Base-by-base conservation (phyloP, 257 asterid genomes). In the Solanum etuberosum region DNA sequence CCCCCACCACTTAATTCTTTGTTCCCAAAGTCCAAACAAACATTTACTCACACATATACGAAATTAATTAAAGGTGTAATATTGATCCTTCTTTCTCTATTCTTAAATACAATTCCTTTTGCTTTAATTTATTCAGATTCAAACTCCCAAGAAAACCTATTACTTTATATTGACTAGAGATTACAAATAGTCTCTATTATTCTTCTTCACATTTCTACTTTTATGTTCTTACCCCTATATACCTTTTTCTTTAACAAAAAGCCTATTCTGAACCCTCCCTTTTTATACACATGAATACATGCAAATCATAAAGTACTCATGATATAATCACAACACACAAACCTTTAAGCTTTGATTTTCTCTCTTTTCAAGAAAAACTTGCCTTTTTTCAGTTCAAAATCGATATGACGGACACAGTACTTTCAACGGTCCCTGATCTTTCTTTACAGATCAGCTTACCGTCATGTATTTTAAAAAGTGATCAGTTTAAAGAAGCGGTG, bases 391-490 rank as follows among this genome's bases (percentile, higher is more conserved):
- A 88, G 85, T 89, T 84, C 90, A 83, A 89, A 84, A 87, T 84
- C 84, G 34, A 14, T 43, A 91, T 90, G 94, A 87, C 81, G 61
- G 86, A 61, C 15, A 54, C 37, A 32, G 9, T 43, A n/a, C 84
- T 68, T 65, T 42, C 92, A 21, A 67, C 72, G 18, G 76, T 90
- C 74, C 95, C 98, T 13, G 98, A 95, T 91, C 98, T 94, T 89
- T 94, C 97, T 6, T 86, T 94, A 59, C 97, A 95, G 89, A 94
- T 94, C 92, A 90, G 98, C 54, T 93, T 93, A 4, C 94, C 95
- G 18, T 86, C 93, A 1, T 9, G 5, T 29, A 63, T 61, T 13
- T 84, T 91, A 15, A 65, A 27, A 83, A 71, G 15, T 74, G 87
- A 83, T 43, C 32, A 48, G 72, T 35, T 51, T 8, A 83, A 18